A percentile compares a stretch with the other conserved stretches of the same genome.
Conservation (phyloP, 495 filamentous ascomycete genomes). For the Trichoderma reesei region DNA sequence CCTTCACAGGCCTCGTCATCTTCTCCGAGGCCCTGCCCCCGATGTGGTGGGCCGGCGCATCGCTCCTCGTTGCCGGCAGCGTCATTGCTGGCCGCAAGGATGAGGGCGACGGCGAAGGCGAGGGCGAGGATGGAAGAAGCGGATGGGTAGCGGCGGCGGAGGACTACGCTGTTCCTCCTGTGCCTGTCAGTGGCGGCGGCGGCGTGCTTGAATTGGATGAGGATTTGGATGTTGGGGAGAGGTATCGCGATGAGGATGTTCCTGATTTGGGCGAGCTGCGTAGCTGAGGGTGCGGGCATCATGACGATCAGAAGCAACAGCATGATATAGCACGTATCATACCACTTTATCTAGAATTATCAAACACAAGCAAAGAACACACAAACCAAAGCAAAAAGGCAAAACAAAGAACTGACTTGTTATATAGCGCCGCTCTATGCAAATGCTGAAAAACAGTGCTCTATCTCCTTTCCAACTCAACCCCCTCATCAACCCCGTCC, state of each 20-base stretch:
- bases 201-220: not conserved
- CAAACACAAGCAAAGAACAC: not conserved
- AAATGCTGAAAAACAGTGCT: not conserved
- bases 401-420: not conserved
- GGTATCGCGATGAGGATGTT: constrained; percentile 15
- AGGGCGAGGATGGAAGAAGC: constrained; percentile 6
- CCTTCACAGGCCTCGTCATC: constrained; percentile 55
- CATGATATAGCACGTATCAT: not conserved
- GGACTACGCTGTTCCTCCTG: too few species aligned
- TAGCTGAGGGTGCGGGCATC: not conserved
- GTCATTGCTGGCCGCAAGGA: constrained; percentile 82
- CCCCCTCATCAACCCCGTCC: constrained; percentile 41
- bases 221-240: not conserved
- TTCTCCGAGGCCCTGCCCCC: constrained; percentile 37
- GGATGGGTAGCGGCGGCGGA: too few species aligned
- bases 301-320: not conserved
- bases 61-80: constrained; percentile 77
- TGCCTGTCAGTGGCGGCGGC: not conserved
- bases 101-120: constrained; percentile 27
- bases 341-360: not conserved
- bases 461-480: constrained; percentile 49
- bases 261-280: constrained; percentile 15
- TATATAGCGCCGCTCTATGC: not conserved
- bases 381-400: not conserved
- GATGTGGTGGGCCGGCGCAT: constrained; percentile 84